These are phyloP conservation scores for Metschnikowia koreensis DNA, from an alignment of 805 yeast species.

Conservation along the genomic window DNA sequence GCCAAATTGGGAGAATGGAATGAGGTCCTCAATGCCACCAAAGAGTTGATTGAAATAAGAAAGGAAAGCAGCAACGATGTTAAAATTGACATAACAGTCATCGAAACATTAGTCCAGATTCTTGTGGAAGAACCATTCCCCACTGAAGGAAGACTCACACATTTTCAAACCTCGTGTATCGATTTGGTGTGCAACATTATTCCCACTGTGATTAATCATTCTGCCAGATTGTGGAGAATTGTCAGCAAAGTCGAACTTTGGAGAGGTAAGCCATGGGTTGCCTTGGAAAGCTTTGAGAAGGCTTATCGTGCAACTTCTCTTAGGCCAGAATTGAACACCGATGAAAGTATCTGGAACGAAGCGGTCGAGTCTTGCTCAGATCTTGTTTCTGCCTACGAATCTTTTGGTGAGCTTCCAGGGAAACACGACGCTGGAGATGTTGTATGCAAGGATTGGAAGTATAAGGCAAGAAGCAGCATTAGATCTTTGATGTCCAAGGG, in stretches of 20 bases:
- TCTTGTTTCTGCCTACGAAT: constrained; percentile 80
- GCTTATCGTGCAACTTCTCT: constrained; percentile 74
- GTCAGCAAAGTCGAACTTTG: constrained; percentile 85
- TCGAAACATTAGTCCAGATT: constrained; percentile 69
- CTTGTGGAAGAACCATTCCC: constrained; percentile 55
- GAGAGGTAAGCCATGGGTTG: constrained; percentile 85
- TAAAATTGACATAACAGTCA: constrained; percentile 69
- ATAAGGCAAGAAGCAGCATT: constrained; percentile 70
- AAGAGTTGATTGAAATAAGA: constrained; percentile 56
- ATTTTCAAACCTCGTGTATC: constrained; percentile 66
- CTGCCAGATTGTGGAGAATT: constrained; percentile 73
- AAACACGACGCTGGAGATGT: constrained; percentile 74
- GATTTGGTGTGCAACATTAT: constrained; percentile 69
- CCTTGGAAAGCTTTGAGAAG: constrained; percentile 81
- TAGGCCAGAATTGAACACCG: constrained; percentile 59
- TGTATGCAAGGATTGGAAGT: constrained; percentile 93
- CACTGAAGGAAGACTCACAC: constrained; percentile 42
- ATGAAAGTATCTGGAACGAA: constrained; percentile 67
- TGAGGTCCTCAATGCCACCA: constrained; percentile 77
- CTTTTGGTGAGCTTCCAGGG: constrained; percentile 82
- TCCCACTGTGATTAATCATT: constrained; percentile 67
- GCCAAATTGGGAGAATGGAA: constrained; percentile 83
- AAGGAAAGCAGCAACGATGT: constrained; percentile 58
- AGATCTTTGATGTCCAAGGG: constrained; percentile 80
- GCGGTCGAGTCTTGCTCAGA: constrained; percentile 79